Percentiles rank a stretch among this genome's conserved stretches.
Evolutionary conservation across 352 stramenopile species (phyloP).

Genomic region (Phytopythium helicoides): DNA sequence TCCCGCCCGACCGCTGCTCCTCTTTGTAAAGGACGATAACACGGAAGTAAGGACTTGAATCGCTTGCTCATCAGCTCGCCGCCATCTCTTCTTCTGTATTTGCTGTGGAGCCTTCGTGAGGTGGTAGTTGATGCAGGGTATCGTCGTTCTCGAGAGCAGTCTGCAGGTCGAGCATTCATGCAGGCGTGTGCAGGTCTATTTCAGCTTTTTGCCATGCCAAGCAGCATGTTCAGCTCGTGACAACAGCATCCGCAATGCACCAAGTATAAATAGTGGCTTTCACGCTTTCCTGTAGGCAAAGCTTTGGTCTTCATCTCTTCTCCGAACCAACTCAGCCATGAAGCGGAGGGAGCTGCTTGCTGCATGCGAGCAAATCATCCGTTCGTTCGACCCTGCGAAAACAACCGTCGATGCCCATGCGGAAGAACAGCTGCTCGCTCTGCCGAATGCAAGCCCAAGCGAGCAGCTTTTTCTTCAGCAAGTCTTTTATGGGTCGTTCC

Average conservation of each 20-base stretch:
- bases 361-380: conserved; percentile 67
- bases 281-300: no score
- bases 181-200: no score
- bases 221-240: no score
- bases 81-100: background rate
- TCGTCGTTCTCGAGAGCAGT: background rate
- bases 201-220: no score
- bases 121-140: no score
- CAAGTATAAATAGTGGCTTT: no score
- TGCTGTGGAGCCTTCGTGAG: no score
- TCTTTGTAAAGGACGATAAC: conserved; percentile 11
- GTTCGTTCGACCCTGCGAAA: conserved; percentile 73
- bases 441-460: conserved; percentile 20
- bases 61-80: conserved; percentile 1
- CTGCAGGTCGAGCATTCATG: background rate
- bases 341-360: conserved; percentile 77
- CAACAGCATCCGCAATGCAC: no score
- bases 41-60: conserved; percentile 11
- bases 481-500: conserved; percentile 88
- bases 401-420: conserved; percentile 77
- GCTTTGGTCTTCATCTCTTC: background rate
- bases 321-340: conserved; percentile 27
- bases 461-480: conserved; percentile 83
- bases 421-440: conserved; percentile 47
- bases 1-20: conserved; percentile 1